Evolutionary conservation across 2,329 filamentous ascomycete species (phyloP), one percentile per base, ranked within the genome.

Genomic region (Colletotrichum spaethianum): DNA sequence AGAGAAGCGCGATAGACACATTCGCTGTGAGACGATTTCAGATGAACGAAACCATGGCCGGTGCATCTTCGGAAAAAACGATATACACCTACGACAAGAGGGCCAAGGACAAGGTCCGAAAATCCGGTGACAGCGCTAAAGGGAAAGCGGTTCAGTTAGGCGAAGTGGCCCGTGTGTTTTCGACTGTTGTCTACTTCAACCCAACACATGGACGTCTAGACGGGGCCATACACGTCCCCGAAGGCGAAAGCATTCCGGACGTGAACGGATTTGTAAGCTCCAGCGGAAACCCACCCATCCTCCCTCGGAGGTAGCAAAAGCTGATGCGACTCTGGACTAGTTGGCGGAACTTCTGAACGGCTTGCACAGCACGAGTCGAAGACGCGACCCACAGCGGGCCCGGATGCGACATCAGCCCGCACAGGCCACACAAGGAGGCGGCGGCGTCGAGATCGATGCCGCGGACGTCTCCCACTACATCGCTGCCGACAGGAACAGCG

Each of bases 51-150:
- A 50, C 46, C 23, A 50, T 50, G 23, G 23, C 46, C n/a, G 46
- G 46, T 26, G 20, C 23, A 26, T 20, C 9, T 12, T 36, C 4
- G 4, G 31, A 33, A 33, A 55, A 36, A 14, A 55, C 2, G 20
- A 36, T 38, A 3, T n/a, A n/a, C 8, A 23, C 11, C 1, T 31
- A 42, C 18, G 7, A 31, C 7, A 60, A 46, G 16, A 60, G 38
- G 56, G 56, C 53, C 40, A 60, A 60, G 26, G n/a, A 40, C 4
- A 60, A 60, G 56, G 56, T 46, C 38, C 16, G 23, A 20, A 60
- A 60, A 44, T 44, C 36, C 4, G 18, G 56, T 9, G 8, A 1
- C 14, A 60, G 56, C 38, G 38, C 14, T 1, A 20, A 60, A 31
- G 26, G 56, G 11, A 55, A 55, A 36, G 20, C 52, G 8, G 3